A percentile compares a stretch with the other conserved stretches of the same genome.
These are phyloP conservation scores for Phyllosticta citribraziliensis DNA, from an alignment of 2,329 filamentous ascomycete genomes.

Conservation along the genomic window DNA sequence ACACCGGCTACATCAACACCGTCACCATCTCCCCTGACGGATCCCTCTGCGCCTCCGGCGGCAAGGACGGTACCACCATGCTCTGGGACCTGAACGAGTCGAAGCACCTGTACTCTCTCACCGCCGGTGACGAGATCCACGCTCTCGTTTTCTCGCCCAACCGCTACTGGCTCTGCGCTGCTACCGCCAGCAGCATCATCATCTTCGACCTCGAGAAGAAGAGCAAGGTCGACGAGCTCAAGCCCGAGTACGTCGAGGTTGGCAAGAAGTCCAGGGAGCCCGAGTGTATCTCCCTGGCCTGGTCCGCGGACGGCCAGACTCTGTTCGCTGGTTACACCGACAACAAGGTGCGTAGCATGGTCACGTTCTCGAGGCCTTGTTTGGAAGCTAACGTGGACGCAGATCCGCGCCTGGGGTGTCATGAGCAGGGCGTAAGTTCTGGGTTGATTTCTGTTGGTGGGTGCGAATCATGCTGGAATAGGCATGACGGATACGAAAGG, in stretches of 20 bases:
- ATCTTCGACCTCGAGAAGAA: slow-evolving; percentile 99
- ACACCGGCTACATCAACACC: slow-evolving; percentile 99
- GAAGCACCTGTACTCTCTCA: slow-evolving; percentile 99
- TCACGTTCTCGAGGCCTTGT: not conserved
- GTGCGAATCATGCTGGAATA: slow-evolving; percentile 7
- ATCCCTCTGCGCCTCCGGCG: slow-evolving; percentile 96
- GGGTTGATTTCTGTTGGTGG: slow-evolving; percentile 15
- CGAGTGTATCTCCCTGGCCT: slow-evolving; percentile 94
- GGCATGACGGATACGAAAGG: slow-evolving; percentile 11
- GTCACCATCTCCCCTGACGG: slow-evolving; percentile 99
- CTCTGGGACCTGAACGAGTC: slow-evolving; percentile 99
- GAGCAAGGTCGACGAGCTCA: slow-evolving; percentile 99
- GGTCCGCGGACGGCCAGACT: slow-evolving; percentile 97
- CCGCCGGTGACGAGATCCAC: slow-evolving; percentile 99
- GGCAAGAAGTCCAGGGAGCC: slow-evolving; percentile 99
- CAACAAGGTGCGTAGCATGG: slow-evolving; percentile 53
- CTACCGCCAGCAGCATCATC: slow-evolving; percentile 95
- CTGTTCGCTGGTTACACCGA: slow-evolving; percentile 99
- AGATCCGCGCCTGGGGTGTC: slow-evolving; percentile 33
- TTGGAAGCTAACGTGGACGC: not conserved
- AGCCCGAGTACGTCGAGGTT: slow-evolving; percentile 91
- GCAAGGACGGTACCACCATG: slow-evolving; percentile 99
- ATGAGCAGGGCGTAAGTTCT: slow-evolving; percentile 31
- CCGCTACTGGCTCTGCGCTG: slow-evolving; percentile 99
- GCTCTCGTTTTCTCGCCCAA: slow-evolving; percentile 99